phyloP scores from a whole-genome alignment of 345 rosid species.

The Turritis glabra region DNA sequence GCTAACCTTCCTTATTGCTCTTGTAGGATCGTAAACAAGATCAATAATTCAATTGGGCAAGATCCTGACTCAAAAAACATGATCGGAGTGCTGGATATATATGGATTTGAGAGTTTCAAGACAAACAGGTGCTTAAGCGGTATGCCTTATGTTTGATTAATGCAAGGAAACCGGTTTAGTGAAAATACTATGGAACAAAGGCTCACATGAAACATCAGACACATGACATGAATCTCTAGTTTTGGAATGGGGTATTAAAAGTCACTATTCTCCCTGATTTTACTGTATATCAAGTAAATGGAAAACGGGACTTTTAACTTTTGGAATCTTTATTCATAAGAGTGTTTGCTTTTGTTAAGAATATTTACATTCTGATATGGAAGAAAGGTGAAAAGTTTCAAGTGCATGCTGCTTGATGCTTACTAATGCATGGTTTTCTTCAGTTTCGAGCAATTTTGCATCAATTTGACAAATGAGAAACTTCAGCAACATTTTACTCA shows the following conservation, averaged over 20 bases:
- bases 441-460: constrained; percentile 99
- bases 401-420: constrained; percentile 28
- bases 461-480: constrained; percentile 98
- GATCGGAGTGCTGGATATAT: constrained; percentile 96
- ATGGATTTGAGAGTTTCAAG: constrained; percentile 99
- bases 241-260: background rate
- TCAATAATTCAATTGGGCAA: constrained; percentile 89
- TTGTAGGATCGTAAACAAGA: constrained; percentile 86
- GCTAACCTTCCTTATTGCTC: constrained; percentile 23
- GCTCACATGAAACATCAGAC: constrained; percentile 24
- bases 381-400: background rate
- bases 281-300: background rate
- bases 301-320: background rate
- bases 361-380: constrained; percentile 6
- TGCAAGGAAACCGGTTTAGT: constrained; percentile 20
- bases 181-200: background rate
- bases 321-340: background rate
- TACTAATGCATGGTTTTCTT: constrained; percentile 35
- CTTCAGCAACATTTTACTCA: constrained; percentile 98
- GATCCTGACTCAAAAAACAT: constrained; percentile 79
- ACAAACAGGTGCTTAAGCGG: constrained; percentile 88
- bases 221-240: background rate
- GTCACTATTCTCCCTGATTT: background rate
- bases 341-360: background rate
- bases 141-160: constrained; percentile 50